Percentiles rank a stretch among this genome's conserved stretches.
Conservation (phyloP, 2,329 filamentous ascomycete genomes). For the Fusarium sp. region DNA sequence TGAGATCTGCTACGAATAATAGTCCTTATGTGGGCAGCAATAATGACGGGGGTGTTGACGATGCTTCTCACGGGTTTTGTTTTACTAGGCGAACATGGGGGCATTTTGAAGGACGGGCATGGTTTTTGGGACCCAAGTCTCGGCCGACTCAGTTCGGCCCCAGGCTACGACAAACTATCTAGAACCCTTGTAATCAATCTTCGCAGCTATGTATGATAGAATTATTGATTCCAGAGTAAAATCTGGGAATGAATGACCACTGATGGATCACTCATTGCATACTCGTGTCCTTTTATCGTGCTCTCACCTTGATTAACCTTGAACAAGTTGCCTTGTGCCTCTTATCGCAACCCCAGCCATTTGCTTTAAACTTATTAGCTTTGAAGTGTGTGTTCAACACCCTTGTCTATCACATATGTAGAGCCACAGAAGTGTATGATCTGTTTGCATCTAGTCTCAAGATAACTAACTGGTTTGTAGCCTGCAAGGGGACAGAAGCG, state of each 20-base stretch:
- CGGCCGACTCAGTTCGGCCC: conserved; percentile 40
- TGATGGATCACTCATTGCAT: conserved; percentile 25
- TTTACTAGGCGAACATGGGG: conserved; percentile 49
- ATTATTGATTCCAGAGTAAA: conserved; percentile 32
- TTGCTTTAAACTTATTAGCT: background rate
- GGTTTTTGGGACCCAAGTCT: conserved; percentile 49
- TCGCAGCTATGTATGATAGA: conserved; percentile 50
- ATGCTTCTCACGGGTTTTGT: conserved; percentile 48
- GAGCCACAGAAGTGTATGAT: background rate
- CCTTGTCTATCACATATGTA: conserved; percentile 1
- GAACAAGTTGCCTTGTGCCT: background rate
- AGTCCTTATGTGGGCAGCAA: conserved; percentile 47
- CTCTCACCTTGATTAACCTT: background rate
- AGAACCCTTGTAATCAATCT: conserved; percentile 50
- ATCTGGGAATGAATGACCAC: conserved; percentile 37
- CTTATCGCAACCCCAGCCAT: conserved; percentile 10
- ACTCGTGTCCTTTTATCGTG: background rate
- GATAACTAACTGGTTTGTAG: conserved; percentile 3
- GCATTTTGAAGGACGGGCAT: conserved; percentile 48
- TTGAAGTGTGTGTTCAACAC: background rate
- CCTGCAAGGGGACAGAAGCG: background rate
- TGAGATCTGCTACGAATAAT: conserved; percentile 39
- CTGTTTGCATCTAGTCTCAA: background rate
- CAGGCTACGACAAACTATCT: conserved; percentile 49
- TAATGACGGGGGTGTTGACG: conserved; percentile 50